Evolutionary conservation across 202 grass and related monocot genomes (phyloP), one percentile per base, ranked within the genome.

Genomic region (Saccharum hybrid): DNA sequence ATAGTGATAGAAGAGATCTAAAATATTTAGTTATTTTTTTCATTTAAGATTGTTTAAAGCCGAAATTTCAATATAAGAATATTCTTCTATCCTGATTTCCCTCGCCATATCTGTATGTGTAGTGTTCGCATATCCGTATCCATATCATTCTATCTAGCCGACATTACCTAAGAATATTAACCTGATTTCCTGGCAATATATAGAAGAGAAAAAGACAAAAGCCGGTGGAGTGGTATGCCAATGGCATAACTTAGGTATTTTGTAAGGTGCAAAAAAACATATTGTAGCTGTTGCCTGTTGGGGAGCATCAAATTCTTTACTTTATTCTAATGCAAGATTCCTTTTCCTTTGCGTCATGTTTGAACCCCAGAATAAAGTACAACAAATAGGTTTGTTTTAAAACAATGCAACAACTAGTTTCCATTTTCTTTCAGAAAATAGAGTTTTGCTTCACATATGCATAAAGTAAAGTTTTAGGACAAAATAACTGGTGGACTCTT

Each of bases 211-310:
- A 84, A 56, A 23, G 42, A 26, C 3, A 68, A 83, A 84, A 66
- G 2, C 19, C 2, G 2, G 0, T 10, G 54, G 54, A 59, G 8
- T 22, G n/a, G 54, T 33, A 56, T 21, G 12, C 37, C 26, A 75
- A 69, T 57, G 42, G 68, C 63, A 80, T 83, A 87, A 66, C 76
- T 71, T 22, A n/a, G 64, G 19, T 71, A 72, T 84, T 72, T 43
- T 77, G 68, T 80, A 71, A 45, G 76, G n/a, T 70, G 67, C 73
- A 89, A 63, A 69, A 45, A 78, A 21, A 26, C 79, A 83, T 65
- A 26, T 65, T 3, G 76, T 11, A 66, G 45, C 49, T 41, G 48
- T 70, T 31, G 13, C 12, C 26, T 0, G 26, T 26, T 26, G 26
- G 26, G 28, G 71, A 84, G 81, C 45, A 81, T 39, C 65, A 54